Evolutionary conservation across 805 yeast species (phyloP), one percentile per base, ranked within the genome.

Genomic region (Spathaspora hagerdaliae): DNA sequence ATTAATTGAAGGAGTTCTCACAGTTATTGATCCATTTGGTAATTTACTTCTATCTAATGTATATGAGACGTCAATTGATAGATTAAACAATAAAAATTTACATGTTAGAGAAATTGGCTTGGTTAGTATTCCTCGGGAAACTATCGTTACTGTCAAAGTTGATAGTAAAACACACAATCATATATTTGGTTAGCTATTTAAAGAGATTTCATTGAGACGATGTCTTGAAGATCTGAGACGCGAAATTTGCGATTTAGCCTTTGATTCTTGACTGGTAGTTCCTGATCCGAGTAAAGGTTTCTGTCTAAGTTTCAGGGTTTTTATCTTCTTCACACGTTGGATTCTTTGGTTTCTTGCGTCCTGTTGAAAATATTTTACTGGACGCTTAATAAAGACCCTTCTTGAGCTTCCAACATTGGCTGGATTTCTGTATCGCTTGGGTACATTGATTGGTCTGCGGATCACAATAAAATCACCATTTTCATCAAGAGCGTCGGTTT

Each of bases 61-160:
- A 6, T 54, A 44, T 39, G 77, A 71, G 46, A 61, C 59, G 11
- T 59, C 69, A 1, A 43, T 34, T 4, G 73, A 67, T 45, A 55
- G 48, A 38, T 42, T 68, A 14, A 50, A 60, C 39, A 42, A 51
- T 2, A 39, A 49, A 4, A 50, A 45, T 11, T n/a, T 41, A 12
- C 70, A 64, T 44, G 42, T 48, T 27, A 63, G 84, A 50, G 69
- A 68, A 38, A 53, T 78, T 36, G 84, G 83, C 0, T 56, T 79
- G 8, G 81, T 79, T n/a, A 77, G 83, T 51, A 70, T 79, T 2
- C 82, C 81, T 0, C 61, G 65, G 42, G 50, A 52, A 1, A 62
- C 78, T 4, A 71, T 78, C 2, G 41, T 46, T 2, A 56, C 58
- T 15, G 56, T 67, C 1, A 57, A 39, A 36, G 53, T 68, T 35